Evolutionary conservation across 2,329 filamentous ascomycete genomes (phyloP), one percentile per base, ranked within the genome.

Genomic region (Phaeosphaeria sp.): DNA sequence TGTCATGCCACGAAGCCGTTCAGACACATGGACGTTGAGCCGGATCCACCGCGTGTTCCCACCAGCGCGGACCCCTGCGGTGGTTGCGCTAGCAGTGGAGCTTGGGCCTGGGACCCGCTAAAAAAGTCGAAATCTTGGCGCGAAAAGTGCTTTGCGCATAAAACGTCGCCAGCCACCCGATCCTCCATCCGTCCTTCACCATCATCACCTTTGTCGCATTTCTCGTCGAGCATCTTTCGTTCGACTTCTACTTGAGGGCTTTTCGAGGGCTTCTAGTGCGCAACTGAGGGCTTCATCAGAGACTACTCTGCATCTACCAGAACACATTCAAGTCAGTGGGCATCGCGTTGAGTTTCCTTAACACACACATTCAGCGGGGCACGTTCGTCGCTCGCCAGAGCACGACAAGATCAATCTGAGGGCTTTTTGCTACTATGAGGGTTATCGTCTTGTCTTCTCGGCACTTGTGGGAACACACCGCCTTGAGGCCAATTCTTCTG

Each of bases 381-480:
- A 67, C 57, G 62, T 71, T 69, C 67, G 71, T 75, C 71, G 75
- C 73, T 75, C 73, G 65, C 61, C 52, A 69, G 67, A 68, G 71
- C 70, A 69, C 64, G 64, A 68, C 70, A 71, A 72, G 69, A 74
- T 74, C 61, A 70, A 74, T 66, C 70, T 76, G 73, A 74, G 71
- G 71, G 74, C 74, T 73, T 74, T 73, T 69, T 65, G 72, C 71
- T 74, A 74, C 71, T 77, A 69, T 69, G 75, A 76, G 74, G 76
- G 72, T 74, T 74, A 74, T 68, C 65, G 66, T 75, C 64, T 77
- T 76, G 76, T 74, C 69, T 77, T 79, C 79, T 79, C 74, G 80
- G 81, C 80, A 61, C 74, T 80, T 83, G 81, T 82, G 81, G 81
- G 81, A 82, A 83, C 81, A 81, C 81, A 62, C 58, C 65, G 80